phyloP scores from a whole-genome alignment of 2,329 filamentous ascomycete genomes.

The Venturia nashicola region DNA sequence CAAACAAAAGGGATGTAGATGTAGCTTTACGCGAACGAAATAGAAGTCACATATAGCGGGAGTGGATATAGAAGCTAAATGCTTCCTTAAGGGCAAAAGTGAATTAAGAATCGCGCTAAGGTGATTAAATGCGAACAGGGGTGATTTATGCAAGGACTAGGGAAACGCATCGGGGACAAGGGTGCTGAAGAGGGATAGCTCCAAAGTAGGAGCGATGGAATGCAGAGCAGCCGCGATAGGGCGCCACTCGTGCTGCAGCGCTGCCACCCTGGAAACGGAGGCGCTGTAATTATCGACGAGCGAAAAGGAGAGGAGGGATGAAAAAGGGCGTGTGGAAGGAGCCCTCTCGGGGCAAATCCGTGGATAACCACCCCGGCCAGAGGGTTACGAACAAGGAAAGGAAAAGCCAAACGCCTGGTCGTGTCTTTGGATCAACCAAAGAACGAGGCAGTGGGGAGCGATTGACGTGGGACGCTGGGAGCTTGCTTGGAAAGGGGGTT shows the following conservation, averaged over 20 bases:
- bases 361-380: neutral
- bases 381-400: neutral
- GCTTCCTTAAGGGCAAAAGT: neutral
- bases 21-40: neutral
- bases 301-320: neutral
- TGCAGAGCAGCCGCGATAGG: neutral
- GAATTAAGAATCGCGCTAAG: constrained; percentile 5
- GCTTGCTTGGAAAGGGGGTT: neutral
- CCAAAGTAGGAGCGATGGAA: neutral
- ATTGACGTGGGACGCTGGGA: neutral
- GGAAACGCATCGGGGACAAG: neutral
- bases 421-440: constrained; percentile 2
- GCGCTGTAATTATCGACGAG: neutral
- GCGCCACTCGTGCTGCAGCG: constrained; percentile 10
- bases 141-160: neutral
- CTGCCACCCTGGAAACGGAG: constrained; percentile 3
- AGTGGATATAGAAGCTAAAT: constrained; percentile 3
- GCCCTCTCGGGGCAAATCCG: neutral
- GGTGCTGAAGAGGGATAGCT: constrained; percentile 2
- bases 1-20: neutral
- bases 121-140: constrained; percentile 4
- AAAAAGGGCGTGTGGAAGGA: neutral
- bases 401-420: neutral
- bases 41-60: constrained; percentile 7
- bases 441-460: neutral